Conservation (phyloP, 352 stramenopile species). For the Hyaloperonospora brassicae region DNA sequence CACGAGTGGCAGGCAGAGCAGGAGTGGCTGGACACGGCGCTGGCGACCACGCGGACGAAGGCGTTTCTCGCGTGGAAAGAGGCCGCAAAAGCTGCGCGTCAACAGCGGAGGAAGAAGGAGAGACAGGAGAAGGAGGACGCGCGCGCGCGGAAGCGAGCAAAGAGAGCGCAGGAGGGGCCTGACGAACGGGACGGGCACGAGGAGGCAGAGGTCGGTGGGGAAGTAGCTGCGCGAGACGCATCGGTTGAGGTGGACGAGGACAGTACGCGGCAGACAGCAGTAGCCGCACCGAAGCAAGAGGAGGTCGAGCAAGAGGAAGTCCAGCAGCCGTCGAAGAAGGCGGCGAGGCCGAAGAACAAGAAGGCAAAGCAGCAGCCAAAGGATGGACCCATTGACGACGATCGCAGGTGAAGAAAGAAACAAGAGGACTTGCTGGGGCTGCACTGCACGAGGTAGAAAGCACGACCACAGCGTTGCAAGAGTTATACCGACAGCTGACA, state of each 20-base stretch:
- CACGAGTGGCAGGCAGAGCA: constrained; percentile 55
- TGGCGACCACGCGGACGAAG: constrained; percentile 46
- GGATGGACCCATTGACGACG: neutral
- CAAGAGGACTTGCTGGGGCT: no score
- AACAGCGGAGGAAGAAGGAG: constrained; percentile 50
- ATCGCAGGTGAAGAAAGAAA: no score
- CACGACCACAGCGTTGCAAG: no score
- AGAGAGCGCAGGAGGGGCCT: constrained; percentile 27
- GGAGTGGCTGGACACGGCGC: constrained; percentile 45
- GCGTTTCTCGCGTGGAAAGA: constrained; percentile 59
- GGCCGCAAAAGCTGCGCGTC: constrained; percentile 48
- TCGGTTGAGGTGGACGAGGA: no score
- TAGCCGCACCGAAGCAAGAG: no score
- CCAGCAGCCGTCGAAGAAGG: no score
- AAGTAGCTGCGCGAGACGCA: no score
- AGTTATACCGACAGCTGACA: no score
- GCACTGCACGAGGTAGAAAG: no score
- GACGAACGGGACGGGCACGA: constrained; percentile 3
- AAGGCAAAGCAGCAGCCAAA: neutral
- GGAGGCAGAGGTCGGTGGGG: neutral
- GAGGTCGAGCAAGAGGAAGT: no score
- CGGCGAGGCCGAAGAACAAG: no score
- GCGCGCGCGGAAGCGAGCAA: constrained; percentile 29
- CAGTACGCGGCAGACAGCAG: no score
- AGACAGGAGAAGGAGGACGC: constrained; percentile 42